A percentile compares a stretch with the other conserved stretches of the same genome.
phyloP scores from a whole-genome alignment of 2,329 filamentous ascomycete species.

The Chalara sp. region DNA sequence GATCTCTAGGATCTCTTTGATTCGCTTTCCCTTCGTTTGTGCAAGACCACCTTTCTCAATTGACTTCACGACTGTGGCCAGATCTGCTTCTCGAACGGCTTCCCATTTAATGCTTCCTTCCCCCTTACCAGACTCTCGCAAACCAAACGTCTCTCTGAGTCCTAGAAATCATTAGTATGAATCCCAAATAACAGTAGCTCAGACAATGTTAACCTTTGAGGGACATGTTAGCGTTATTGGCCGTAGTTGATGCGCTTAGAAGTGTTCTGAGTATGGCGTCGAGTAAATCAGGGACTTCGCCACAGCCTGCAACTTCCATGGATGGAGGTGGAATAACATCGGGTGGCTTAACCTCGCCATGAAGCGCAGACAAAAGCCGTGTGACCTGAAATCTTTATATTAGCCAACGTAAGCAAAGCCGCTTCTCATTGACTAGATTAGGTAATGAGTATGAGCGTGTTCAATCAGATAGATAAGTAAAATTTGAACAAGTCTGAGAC shows the following conservation, averaged over 20 bases:
- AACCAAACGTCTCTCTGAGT: conserved; percentile 57
- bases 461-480: too few species aligned
- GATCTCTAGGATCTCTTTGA: conserved; percentile 67
- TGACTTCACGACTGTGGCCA: conserved; percentile 57
- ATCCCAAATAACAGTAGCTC: background rate
- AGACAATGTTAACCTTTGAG: conserved; percentile 41
- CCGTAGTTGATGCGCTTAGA: conserved; percentile 44
- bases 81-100: conserved; percentile 52
- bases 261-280: conserved; percentile 48
- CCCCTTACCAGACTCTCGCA: conserved; percentile 54
- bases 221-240: conserved; percentile 51
- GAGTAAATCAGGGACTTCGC: conserved; percentile 47
- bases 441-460: too few species aligned
- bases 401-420: background rate
- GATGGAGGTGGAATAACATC: conserved; percentile 64
- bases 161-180: background rate
- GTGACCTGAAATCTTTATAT: conserved; percentile 41
- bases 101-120: conserved; percentile 73
- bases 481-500: too few species aligned
- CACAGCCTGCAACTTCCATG: conserved; percentile 61
- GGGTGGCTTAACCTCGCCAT: conserved; percentile 60
- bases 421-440: background rate
- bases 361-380: conserved; percentile 54
- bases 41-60: conserved; percentile 68
- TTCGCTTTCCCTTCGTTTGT: conserved; percentile 62